Conservation (phyloP, 1,284 basidiomycete species). For the Ganoderma lingzhi region DNA sequence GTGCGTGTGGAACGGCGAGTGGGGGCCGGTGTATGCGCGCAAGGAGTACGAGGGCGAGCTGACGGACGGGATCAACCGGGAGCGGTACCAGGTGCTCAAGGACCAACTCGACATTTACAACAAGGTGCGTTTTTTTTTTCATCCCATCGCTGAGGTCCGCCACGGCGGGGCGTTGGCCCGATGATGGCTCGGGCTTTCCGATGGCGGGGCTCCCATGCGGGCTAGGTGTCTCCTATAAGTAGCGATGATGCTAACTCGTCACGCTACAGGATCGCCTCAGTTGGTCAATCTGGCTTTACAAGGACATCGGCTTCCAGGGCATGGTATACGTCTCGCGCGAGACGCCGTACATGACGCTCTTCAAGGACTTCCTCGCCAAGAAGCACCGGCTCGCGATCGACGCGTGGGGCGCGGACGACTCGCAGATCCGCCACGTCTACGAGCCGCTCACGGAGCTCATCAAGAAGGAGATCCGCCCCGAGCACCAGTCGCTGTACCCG, state of each 20-base stretch:
- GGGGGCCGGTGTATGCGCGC: constrained; percentile 75
- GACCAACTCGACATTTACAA: constrained; percentile 82
- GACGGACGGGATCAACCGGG: constrained; percentile 73
- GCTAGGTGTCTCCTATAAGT: background rate
- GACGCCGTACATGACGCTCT: constrained; percentile 57
- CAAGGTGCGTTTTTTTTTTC: constrained; percentile 47
- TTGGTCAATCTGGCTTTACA: constrained; percentile 70
- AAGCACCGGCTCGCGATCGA: constrained; percentile 73
- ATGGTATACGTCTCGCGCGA: constrained; percentile 57
- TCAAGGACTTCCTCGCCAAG: constrained; percentile 57
- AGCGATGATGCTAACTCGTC: background rate
- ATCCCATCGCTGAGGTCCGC: too few relatives aligned
- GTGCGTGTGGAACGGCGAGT: constrained; percentile 84
- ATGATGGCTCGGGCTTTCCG: background rate
- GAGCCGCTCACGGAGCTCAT: constrained; percentile 65
- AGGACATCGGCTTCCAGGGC: constrained; percentile 65
- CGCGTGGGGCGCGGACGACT: constrained; percentile 72
- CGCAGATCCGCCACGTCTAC: constrained; percentile 62
- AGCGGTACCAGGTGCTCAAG: constrained; percentile 67
- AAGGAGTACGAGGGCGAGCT: constrained; percentile 63
- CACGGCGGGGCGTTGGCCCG: background rate
- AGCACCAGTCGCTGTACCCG: constrained; percentile 57
- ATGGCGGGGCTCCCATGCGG: constrained; percentile 1
- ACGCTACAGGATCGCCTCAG: constrained; percentile 59
- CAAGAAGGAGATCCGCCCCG: constrained; percentile 49